Evolutionary conservation across 2,329 filamentous ascomycete genomes (phyloP), one percentile per base, ranked within the genome.

Genomic region (Diaporthe aspalathi): DNA sequence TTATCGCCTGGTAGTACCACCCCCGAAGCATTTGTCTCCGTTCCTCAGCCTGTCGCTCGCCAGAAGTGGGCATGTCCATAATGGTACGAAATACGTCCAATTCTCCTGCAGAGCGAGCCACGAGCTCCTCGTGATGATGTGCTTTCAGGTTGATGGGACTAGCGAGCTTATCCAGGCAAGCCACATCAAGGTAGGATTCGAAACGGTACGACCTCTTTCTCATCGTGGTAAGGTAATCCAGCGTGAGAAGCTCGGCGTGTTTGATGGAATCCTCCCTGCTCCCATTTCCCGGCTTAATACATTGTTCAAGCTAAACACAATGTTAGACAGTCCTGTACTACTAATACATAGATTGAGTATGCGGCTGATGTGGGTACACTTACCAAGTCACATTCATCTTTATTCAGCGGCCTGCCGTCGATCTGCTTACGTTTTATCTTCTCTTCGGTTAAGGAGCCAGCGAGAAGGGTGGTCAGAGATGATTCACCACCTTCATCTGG

Each of bases 61-160:
- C n/a, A 40, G 53, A 43, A 16, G n/a, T 62, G 6, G 68, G 47
- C 17, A 65, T 43, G 2, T 53, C 38, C 32, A 32, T 73, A n/a
- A 73, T 73, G 12, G 12, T 4, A 14, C 32, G 35, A 45, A 71
- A 73, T 8, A n/a, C n/a, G 0, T 67, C 22, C 5, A 73, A 57
- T 57, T 73, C 72, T 2, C 60, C 29, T 3, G 50, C 47, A 9
- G 72, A 49, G 9, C 72, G 72, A 40, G 70, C 70, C 11, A 73
- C 49, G 11, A 73, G 72, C 56, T 73, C 72, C 24, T 73, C 72
- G 22, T 73, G 72, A 53, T 71, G 67, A 47, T 73, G 72, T 16
- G 66, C 72, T 24, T 73, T 71, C 5, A 73, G 50, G 40, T 72
- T 73, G 65, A 73, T 73, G 14, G 72, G 70, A 32, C 56, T 72